Evolutionary conservation across 345 rosid genomes (phyloP), one percentile per base, ranked within the genome.

Genomic region (Ricinus communis): DNA sequence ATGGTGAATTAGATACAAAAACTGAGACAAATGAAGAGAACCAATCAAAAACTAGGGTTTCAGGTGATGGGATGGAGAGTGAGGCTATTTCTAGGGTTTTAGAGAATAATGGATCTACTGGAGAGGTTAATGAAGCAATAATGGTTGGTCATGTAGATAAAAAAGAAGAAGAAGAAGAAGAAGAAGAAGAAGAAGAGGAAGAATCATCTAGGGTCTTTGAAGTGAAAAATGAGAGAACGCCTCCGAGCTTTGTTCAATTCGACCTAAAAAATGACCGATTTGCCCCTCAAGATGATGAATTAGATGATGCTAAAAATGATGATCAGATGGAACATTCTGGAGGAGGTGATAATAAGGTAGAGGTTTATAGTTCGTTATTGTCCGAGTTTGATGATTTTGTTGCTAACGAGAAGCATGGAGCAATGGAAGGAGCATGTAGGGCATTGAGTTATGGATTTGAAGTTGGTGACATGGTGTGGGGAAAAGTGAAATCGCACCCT

Each of bases 401-500:
- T 28, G 96, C 98, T 5, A 95, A 87, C 71, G 97, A 91, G 83
- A 88, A 84, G 81, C 69, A 70, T 71, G 82, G 68, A 27, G 77
- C 74, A 21, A 68, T 79, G 72, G 85, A 73, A 6, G 93, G 90
- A 40, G 84, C 87, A 1, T 85, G 90, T 0, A 88, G 94, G 82
- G 93, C 96, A 0, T 73, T 82, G 82, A 90, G 87, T 70, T 90
- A 84, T 73, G 98, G 97, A 1, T 86, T 93, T 76, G 86, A 91
- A 71, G 88, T 96, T 28, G 98, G 99, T 45, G 99, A 93, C 83
- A 82, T 96, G 98, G 97, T 96, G 46, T 96, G 99, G 99, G 99
- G 97, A 22, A 93, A 93, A 71, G 99, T 96, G 61, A 96, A 96
- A 83, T 96, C 99, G 24, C 99, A 96, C 74, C 99, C 99, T 0